Evolutionary conservation across 2,329 filamentous ascomycete genomes (phyloP), one percentile per base, ranked within the genome.

Genomic region (Exophiala bonariae): DNA sequence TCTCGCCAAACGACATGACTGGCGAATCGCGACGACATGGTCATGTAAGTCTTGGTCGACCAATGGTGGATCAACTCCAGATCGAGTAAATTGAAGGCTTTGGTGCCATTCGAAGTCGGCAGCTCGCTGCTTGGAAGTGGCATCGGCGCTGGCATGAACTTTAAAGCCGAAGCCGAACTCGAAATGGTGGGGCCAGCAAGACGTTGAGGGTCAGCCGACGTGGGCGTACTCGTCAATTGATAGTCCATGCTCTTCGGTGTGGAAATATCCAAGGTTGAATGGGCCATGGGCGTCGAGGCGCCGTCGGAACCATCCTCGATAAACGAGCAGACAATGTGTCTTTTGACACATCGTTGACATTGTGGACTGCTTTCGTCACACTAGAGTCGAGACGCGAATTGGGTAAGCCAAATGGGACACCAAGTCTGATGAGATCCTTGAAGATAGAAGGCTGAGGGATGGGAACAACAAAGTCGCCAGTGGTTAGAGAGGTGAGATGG

Each of bases 41-140:
- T 59, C 44, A 58, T 52, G 38, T 67, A 65, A 3, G 68, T 70
- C 9, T 62, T 62, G 54, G 69, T 70, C 19, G 72, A 64, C 54
- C 72, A 74, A 38, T 69, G 59, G 48, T 76, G 69, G 34, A 70
- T 62, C 17, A 76, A 54, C 45, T 75, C 73, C 7, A 75, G 58
- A 26, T 69, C 70, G n/a, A 66, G 56, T n/a, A 68, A 43, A 38
- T 62, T 50, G 37, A 59, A 55, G 5, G 37, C 38, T 30, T 51
- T 54, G 47, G 19, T 42, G 23, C 18, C 40, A 22, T 13, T 33
- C 10, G 17, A 22, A 3, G 19, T 14, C 6, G 47, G 37, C 45
- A 17, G 17, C 14, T 23, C 40, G 26, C 26, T 16, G 4, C 5
- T 14, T 4, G 13, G 17, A 19, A 34, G 5, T 4, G 16, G 30